A percentile compares a stretch with the other conserved stretches of the same genome.
Conservation (phyloP, 768 basidiomycete species). For the Leucocoprinus birnbaumii region DNA sequence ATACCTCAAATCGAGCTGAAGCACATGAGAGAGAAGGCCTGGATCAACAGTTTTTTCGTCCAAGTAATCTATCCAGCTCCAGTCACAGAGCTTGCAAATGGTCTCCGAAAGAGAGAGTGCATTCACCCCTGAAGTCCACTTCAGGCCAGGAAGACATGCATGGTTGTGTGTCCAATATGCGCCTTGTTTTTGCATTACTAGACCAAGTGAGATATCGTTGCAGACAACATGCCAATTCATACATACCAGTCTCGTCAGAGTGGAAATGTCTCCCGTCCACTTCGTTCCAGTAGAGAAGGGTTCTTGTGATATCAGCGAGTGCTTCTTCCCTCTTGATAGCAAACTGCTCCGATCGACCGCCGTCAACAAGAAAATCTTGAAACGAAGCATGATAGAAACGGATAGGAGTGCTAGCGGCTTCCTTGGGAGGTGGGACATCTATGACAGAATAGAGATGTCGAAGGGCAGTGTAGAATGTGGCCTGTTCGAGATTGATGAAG, state of each 20-base stretch:
- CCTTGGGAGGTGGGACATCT: background rate
- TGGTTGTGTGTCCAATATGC: background rate
- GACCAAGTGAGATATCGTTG: too few species aligned
- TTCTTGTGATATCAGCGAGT: background rate
- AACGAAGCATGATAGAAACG: conserved; percentile 4
- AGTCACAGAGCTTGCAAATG: background rate
- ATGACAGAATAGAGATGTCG: background rate
- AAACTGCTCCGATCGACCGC: background rate
- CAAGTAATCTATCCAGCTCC: background rate
- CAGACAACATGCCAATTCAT: background rate
- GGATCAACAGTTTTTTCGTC: too few species aligned
- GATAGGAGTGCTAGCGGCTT: background rate
- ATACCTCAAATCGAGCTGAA: background rate
- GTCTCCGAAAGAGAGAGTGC: background rate
- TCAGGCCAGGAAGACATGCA: background rate
- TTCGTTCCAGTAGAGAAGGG: background rate
- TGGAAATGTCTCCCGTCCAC: background rate
- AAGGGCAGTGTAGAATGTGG: background rate
- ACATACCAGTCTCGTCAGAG: background rate
- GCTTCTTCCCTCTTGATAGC: background rate
- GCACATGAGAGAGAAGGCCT: too few species aligned
- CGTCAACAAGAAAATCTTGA: background rate
- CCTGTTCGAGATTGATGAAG: background rate
- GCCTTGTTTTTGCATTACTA: too few species aligned
- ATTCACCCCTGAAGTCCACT: background rate